These are phyloP conservation scores for Hortiboletus flavorubellus DNA, from an alignment of 768 basidiomycete genomes.

Conservation along the genomic window DNA sequence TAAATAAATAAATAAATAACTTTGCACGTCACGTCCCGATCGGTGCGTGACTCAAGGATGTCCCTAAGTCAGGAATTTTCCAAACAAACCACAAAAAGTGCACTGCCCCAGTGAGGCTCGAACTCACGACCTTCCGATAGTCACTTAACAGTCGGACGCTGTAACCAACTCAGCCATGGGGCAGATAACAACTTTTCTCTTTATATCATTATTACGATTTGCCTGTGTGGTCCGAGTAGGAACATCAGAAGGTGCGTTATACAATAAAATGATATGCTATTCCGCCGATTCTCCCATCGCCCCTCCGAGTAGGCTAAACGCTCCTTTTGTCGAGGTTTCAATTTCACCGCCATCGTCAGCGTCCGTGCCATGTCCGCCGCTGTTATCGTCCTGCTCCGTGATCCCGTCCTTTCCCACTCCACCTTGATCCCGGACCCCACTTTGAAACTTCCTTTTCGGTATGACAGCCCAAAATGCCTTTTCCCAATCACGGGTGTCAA, in stretches of 20 bases:
- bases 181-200: slow-evolving; percentile 17
- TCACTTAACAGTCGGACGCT: slow-evolving; percentile 46
- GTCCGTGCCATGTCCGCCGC: not conserved
- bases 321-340: not conserved
- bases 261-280: not conserved
- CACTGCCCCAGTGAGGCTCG: slow-evolving; percentile 51
- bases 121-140: slow-evolving; percentile 52
- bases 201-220: not conserved
- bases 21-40: too few relatives aligned
- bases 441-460: slow-evolving; percentile 84
- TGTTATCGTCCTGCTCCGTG: not conserved
- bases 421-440: slow-evolving; percentile 16
- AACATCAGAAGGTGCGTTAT: not conserved
- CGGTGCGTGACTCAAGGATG: too few relatives aligned
- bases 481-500: slow-evolving; percentile 84
- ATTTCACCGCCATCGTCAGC: not conserved
- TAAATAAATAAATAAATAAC: too few relatives aligned
- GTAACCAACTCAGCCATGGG: slow-evolving; percentile 53
- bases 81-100: slow-evolving; percentile 2
- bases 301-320: not conserved
- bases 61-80: not conserved
- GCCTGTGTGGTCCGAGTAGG: not conserved
- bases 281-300: not conserved
- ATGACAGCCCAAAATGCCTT: slow-evolving; percentile 84
- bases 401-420: slow-evolving; percentile 5